Base-by-base conservation (phyloP, 1,284 basidiomycete species). In the Laetiporus sulphureus region DNA sequence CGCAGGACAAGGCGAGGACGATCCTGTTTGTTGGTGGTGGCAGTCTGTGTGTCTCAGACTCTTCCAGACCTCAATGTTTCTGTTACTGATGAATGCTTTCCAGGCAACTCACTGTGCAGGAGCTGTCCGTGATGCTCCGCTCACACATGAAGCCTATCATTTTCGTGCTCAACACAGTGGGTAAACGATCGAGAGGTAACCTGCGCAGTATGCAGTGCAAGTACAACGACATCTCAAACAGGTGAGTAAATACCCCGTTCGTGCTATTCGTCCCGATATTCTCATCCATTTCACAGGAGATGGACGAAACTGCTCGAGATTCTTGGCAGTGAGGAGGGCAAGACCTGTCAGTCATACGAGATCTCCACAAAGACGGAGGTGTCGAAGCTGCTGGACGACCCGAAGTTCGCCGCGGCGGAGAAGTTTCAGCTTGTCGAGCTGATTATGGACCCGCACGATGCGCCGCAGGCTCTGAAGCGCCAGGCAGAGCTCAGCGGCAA, bases 11-110 rank as follows among this genome's bases (percentile, higher is more conserved):
- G 89, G 92, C 41, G 56, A 68, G 21, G 66, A 83, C 83, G 1
- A 82, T 93, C 40, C 67, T 95, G 38, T 96, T 98, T 61, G 73
- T 92, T 18, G 94, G 94, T 4, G 88, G 91, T 55, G 89, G 87
- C 30, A 83, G 80, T 59, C 56, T 86, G 70, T 83, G 56, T 51
- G 76, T 65, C 5, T 15, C 12, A 7, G 10, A 36, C 3, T 3
- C 33, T 22, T 21, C 5, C 7, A 11, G 23, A 11, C n/a, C n/a
- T 15, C 10, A 7, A 33, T 8, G 8, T 10, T 10, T 10, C 12
- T 15, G 3, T 4, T 6, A 13, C 13, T 30, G 12, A 20, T n/a
- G 10, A 10, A 24, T 6, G 5, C 32, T 32, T 16, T 38, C 22
- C 42, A 83, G 80, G 40, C 84, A 88, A 66, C 61, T 88, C 29